Evolutionary conservation across 176 grass and related monocot species (phyloP).

Genomic region (Rhynchospora tenuis): DNA sequence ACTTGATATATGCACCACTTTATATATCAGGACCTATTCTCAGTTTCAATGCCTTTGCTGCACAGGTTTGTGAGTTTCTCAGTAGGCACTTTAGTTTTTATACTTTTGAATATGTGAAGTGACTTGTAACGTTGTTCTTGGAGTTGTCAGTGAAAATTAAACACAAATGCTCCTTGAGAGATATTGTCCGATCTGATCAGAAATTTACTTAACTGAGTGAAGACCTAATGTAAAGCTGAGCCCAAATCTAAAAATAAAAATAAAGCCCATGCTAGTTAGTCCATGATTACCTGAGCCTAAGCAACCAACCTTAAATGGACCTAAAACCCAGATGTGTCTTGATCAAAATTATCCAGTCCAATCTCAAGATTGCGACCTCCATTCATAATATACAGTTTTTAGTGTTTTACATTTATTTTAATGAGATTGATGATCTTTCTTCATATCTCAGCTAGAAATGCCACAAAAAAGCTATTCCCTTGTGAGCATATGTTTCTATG

Average conservation of each 20-base stretch:
- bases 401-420: not conserved
- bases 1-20: constrained; percentile 87
- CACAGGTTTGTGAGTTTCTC: constrained; percentile 50
- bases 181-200: not conserved
- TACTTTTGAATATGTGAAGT: not conserved
- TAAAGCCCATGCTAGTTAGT: not conserved
- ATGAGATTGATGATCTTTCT: not conserved
- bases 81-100: not conserved
- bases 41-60: constrained; percentile 87
- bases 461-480: constrained; percentile 75
- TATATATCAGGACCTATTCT: constrained; percentile 94
- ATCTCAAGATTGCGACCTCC: not conserved
- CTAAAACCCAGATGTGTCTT: not conserved
- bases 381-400: not conserved
- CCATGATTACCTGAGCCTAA: not conserved
- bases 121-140: not conserved
- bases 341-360: not conserved
- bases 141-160: not conserved
- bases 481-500: constrained; percentile 59
- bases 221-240: not conserved
- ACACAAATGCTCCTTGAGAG: not conserved
- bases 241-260: not conserved
- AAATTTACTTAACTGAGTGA: not conserved
- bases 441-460: constrained; percentile 64
- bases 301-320: not conserved